A percentile compares a stretch with the other conserved stretches of the same genome.
These are phyloP conservation scores for Anthostomella pinea DNA, from an alignment of 2,329 filamentous ascomycete species.

Conservation along the genomic window DNA sequence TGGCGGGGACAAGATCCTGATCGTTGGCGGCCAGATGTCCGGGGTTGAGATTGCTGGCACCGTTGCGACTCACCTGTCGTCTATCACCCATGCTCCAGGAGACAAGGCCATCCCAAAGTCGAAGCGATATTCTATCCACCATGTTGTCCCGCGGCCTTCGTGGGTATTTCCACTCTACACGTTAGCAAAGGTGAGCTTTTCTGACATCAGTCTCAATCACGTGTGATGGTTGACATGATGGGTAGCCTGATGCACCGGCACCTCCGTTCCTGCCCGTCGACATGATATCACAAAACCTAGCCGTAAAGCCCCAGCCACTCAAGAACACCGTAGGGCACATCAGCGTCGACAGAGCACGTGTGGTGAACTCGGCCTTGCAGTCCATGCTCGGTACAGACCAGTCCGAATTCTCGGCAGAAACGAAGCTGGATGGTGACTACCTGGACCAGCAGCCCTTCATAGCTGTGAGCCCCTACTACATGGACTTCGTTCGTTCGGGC, in stretches of 20 bases:
- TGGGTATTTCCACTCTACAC: conserved; percentile 67
- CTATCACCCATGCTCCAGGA: conserved; percentile 52
- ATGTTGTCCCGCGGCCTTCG: conserved; percentile 66
- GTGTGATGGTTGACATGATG: conserved; percentile 29
- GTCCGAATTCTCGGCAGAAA: conserved; percentile 43
- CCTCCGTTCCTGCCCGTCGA: conserved; percentile 71
- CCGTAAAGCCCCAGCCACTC: conserved; percentile 57
- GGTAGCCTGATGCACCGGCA: conserved; percentile 43
- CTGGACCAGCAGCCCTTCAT: conserved; percentile 59
- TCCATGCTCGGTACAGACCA: conserved; percentile 53
- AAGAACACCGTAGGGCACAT: conserved; percentile 65
- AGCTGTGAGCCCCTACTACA: conserved; percentile 68
- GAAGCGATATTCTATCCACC: conserved; percentile 59
- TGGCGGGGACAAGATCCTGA: conserved; percentile 59
- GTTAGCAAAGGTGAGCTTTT: conserved; percentile 43
- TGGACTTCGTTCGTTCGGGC: conserved; percentile 68
- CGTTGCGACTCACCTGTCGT: conserved; percentile 69
- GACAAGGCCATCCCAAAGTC: conserved; percentile 38
- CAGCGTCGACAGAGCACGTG: conserved; percentile 52
- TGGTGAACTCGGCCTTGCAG: conserved; percentile 51
- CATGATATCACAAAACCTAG: conserved; percentile 67
- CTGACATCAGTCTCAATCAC: background rate
- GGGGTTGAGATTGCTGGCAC: conserved; percentile 74
- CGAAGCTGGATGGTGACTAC: conserved; percentile 39
- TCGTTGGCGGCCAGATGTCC: conserved; percentile 81